A percentile compares a stretch with the other conserved stretches of the same genome.
Conservation (phyloP, 2,329 filamentous ascomycete species). For the Rhytidhysteron rufulum region DNA sequence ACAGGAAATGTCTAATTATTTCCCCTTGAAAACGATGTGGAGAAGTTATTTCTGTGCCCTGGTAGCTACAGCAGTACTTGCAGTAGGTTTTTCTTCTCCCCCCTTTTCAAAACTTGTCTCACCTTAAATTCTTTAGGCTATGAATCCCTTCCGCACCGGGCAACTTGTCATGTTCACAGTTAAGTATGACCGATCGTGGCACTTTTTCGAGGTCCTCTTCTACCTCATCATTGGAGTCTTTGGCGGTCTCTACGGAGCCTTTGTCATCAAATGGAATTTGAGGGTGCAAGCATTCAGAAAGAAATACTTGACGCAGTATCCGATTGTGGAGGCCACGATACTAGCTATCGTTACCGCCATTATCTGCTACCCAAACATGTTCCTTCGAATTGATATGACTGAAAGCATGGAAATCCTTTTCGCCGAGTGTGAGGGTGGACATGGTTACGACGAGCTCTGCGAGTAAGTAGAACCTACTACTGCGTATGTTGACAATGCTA, state of each 20-base stretch:
- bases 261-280: constrained; percentile 97
- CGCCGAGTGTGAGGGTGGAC: constrained; percentile 81
- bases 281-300: constrained; percentile 89
- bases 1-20: constrained; percentile 89
- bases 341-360: constrained; percentile 80
- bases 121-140: constrained; percentile 55
- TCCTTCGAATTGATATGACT: constrained; percentile 95
- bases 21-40: constrained; percentile 96
- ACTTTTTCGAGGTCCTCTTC: constrained; percentile 93
- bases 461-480: constrained; percentile 49
- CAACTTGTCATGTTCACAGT: constrained; percentile 99
- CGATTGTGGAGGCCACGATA: constrained; percentile 80
- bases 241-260: constrained; percentile 89
- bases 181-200: constrained; percentile 91
- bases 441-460: constrained; percentile 88
- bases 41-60: constrained; percentile 96
- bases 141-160: constrained; percentile 96
- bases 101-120: not conserved
- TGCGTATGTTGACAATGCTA: constrained; percentile 10
- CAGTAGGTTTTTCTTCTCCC: constrained; percentile 44
- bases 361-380: constrained; percentile 95
- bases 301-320: constrained; percentile 80
- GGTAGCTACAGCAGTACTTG: constrained; percentile 86
- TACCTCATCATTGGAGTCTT: constrained; percentile 90
- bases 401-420: constrained; percentile 99